Conservation (phyloP, 805 yeast genomes). For the Wickerhamiella slavikovae region DNA sequence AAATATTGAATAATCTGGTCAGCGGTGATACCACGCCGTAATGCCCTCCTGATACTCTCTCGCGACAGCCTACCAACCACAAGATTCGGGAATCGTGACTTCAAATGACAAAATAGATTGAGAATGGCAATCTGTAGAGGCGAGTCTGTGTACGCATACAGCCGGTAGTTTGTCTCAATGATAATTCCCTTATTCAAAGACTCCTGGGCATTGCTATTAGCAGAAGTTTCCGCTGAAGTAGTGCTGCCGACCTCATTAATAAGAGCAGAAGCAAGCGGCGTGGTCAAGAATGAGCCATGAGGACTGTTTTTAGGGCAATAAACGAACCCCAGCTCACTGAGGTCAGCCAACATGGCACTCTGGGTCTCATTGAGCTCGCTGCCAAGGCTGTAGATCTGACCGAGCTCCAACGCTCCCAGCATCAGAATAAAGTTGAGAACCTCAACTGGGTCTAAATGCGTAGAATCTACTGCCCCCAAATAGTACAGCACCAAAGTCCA, state of each 20-base stretch:
- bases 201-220: conserved; percentile 30
- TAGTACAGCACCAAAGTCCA: conserved; percentile 86
- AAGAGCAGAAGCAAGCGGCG: conserved; percentile 70
- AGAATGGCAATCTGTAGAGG: conserved; percentile 88
- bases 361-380: conserved; percentile 61
- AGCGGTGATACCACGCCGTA: conserved; percentile 77
- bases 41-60: conserved; percentile 72
- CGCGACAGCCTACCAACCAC: conserved; percentile 86
- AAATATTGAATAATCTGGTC: conserved; percentile 82
- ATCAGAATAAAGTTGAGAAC: conserved; percentile 83
- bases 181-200: conserved; percentile 37
- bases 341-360: conserved; percentile 65
- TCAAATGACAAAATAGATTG: conserved; percentile 69
- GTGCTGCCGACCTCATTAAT: too few species aligned
- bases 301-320: conserved; percentile 39
- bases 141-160: conserved; percentile 83
- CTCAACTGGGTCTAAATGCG: conserved; percentile 90
- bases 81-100: conserved; percentile 72
- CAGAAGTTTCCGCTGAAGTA: conserved; percentile 52
- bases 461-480: conserved; percentile 59
- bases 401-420: conserved; percentile 80
- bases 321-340: conserved; percentile 79
- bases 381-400: conserved; percentile 64
- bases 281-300: conserved; percentile 61
- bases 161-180: conserved; percentile 80